These are phyloP conservation scores for Lecanicillium sp. DNA, from an alignment of 2,329 filamentous ascomycete genomes.

Conservation along the genomic window DNA sequence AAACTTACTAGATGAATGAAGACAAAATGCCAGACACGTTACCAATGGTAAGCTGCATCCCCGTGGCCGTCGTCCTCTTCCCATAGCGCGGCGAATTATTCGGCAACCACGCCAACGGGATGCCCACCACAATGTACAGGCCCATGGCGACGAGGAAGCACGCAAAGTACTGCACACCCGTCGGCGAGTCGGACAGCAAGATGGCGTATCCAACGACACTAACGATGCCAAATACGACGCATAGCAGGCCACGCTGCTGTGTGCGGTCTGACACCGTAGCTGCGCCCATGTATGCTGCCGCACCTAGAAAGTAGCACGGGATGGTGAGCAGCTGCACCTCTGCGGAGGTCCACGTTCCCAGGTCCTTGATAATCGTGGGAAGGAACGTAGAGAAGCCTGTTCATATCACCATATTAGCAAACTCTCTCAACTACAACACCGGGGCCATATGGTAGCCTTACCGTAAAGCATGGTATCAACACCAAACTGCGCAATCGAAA, in stretches of 20 bases:
- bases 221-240: conserved; percentile 52
- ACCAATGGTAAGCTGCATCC: conserved; percentile 62
- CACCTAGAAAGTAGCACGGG: conserved; percentile 68
- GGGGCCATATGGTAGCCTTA: no score
- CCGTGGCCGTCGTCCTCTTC: conserved; percentile 65
- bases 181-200: conserved; percentile 50
- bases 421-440: no score
- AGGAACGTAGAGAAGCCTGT: conserved; percentile 67
- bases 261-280: conserved; percentile 61
- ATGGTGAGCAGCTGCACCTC: conserved; percentile 71
- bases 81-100: conserved; percentile 68
- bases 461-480: conserved; percentile 69
- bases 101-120: conserved; percentile 53
- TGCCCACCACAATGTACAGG: conserved; percentile 53
- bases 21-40: conserved; percentile 68
- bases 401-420: conserved; percentile 6
- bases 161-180: conserved; percentile 63
- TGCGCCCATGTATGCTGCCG: conserved; percentile 57
- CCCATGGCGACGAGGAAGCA: conserved; percentile 71
- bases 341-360: conserved; percentile 55
- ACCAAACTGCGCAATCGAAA: conserved; percentile 63
- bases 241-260: conserved; percentile 59
- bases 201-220: conserved; percentile 64
- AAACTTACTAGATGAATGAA: conserved; percentile 51
- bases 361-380: conserved; percentile 67